Conservation (phyloP, 805 yeast species). For the Wickerhamiella dianesei region DNA sequence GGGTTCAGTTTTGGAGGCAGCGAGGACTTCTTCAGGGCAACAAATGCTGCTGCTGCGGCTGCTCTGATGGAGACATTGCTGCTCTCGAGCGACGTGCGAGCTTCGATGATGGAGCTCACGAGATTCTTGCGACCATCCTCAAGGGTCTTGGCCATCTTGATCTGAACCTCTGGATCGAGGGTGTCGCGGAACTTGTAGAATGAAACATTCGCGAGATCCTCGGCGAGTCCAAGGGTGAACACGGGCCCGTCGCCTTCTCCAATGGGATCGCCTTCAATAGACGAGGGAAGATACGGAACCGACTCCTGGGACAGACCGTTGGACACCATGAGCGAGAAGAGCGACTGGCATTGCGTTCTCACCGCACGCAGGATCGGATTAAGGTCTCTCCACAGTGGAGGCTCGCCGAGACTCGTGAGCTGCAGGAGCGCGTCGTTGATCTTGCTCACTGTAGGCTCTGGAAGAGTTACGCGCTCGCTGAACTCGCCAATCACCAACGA, state of each 20-base stretch:
- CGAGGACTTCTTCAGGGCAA: conserved; percentile 32
- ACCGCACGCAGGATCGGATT: conserved; percentile 76
- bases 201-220: conserved; percentile 47
- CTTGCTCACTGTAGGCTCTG: background rate
- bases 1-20: conserved; percentile 86
- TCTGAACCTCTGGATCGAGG: conserved; percentile 55
- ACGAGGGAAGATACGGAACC: conserved; percentile 71
- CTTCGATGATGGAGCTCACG: conserved; percentile 50
- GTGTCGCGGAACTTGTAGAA: conserved; percentile 51
- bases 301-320: conserved; percentile 57
- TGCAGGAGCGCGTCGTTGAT: conserved; percentile 8
- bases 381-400: conserved; percentile 49
- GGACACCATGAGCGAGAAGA: conserved; percentile 64
- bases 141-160: conserved; percentile 55
- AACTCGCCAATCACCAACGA: conserved; percentile 61
- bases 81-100: conserved; percentile 35
- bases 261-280: conserved; percentile 75
- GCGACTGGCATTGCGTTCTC: conserved; percentile 74
- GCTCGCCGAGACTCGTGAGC: conserved; percentile 10
- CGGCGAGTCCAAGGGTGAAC: conserved; percentile 67
- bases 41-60: conserved; percentile 60
- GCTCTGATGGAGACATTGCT: conserved; percentile 49
- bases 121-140: conserved; percentile 70
- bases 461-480: conserved; percentile 14
- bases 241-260: conserved; percentile 75